Base-by-base conservation (phyloP, 805 yeast genomes). In the Huiozyma sinensis region DNA sequence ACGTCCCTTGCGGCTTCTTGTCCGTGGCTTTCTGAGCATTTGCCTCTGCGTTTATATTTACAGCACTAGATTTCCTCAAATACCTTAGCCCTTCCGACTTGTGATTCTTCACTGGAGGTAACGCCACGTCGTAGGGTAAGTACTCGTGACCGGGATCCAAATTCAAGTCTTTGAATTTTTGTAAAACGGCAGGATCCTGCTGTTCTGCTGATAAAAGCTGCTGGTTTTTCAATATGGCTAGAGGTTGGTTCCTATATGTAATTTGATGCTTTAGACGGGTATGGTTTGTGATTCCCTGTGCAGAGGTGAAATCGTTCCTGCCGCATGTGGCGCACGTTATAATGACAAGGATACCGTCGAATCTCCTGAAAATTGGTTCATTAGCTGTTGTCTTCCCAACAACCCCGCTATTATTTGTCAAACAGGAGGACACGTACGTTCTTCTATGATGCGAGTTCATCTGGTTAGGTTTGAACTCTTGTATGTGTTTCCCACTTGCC, bases 251-350 rank as follows among this genome's bases (percentile, higher is more conserved):
- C 6, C 80, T 72, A 49, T 74, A 83, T 45, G 79, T 85, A 44
- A 73, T 75, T n/a, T 75, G 66, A 58, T 84, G 94, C 7, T 88
- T 83, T 28, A 81, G 71, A 46, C 92, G 68, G 43, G 82, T 75
- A 59, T 84, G 94, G 58, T 83, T 84, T 33, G 83, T 70, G 51
- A 84, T 82, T 11, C 92, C 92, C 56, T 84, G 92, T 0, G 88
- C 85, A 10, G 83, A 76, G 7, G 85, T 79, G 55, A 84, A 84
- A 48, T 82, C 83, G 36, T 77, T 71, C 42, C 89, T 61, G 8
- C 68, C 72, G 61, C 95, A 84, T 41, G 71, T 73, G 1, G 79
- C 75, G 58, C 95, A 84, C 7, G 77, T 77, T 33, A 84, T 68
- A 40, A 78, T 69, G 2, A 84, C 87, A 17, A 81, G 63, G 1